Evolutionary conservation across 225 moss, liverwort and hornwort species (phyloP).

Genomic region (Sphagnum contortum): DNA sequence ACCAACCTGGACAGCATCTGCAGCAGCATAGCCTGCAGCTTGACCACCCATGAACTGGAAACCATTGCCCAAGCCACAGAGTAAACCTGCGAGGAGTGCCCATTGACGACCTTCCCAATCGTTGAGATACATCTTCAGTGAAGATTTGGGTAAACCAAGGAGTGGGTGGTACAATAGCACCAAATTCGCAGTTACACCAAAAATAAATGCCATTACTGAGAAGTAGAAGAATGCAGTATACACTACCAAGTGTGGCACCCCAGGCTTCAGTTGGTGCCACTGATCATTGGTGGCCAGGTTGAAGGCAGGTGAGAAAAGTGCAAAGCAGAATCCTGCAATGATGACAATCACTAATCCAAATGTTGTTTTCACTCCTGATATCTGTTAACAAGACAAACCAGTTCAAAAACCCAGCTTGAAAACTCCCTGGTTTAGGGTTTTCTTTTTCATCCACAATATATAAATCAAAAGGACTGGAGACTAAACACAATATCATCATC

Average conservation of each 20-base stretch:
- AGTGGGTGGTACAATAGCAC: conserved; percentile 66
- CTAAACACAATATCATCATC: no score
- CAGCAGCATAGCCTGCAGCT: conserved; percentile 94
- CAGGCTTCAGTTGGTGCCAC: conserved; percentile 64
- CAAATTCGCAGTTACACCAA: conserved; percentile 53
- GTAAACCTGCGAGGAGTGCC: conserved; percentile 64
- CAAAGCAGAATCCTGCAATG: conserved; percentile 75
- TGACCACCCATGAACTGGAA: conserved; percentile 98
- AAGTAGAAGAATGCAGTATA: conserved; percentile 97
- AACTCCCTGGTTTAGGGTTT: no score
- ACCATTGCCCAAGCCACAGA: conserved; percentile 84
- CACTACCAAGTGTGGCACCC: conserved; percentile 84
- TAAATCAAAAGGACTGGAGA: neutral
- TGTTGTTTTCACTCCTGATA: conserved; percentile 36
- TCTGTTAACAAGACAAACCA: conserved; percentile 18
- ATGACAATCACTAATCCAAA: conserved; percentile 74
- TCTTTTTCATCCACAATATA: neutral
- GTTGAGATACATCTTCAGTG: conserved; percentile 30
- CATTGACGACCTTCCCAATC: conserved; percentile 65
- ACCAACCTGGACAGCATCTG: conserved; percentile 87
- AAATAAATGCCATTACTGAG: conserved; percentile 57
- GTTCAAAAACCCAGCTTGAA: no score
- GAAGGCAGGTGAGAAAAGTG: conserved; percentile 89
- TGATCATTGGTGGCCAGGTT: conserved; percentile 92
- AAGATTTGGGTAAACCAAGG: conserved; percentile 53